phyloP scores from a whole-genome alignment of 768 basidiomycete genomes.

The Cystobasidium tubakii region DNA sequence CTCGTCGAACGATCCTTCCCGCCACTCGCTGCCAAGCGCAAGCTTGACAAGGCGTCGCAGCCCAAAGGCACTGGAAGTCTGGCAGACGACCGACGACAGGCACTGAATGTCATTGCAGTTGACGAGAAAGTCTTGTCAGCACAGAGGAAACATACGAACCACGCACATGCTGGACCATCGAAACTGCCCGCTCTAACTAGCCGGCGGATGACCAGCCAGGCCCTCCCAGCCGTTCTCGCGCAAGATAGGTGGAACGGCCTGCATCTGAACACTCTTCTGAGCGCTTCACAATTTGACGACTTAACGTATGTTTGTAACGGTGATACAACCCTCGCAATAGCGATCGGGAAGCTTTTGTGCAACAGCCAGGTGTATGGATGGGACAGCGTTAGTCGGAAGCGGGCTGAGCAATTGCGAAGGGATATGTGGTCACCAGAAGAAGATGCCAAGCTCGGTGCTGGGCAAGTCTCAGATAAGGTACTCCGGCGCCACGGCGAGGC shows the following conservation, averaged over 20 bases:
- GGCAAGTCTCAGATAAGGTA: neutral
- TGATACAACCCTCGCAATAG: neutral
- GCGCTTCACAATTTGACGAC: conserved; percentile 11
- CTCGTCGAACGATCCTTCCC: neutral
- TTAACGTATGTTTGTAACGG: neutral
- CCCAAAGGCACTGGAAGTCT: neutral
- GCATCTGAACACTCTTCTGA: conserved; percentile 13
- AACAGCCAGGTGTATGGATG: neutral
- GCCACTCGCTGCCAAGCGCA: neutral
- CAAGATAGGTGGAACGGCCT: neutral
- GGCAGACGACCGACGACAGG: neutral
- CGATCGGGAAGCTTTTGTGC: neutral
- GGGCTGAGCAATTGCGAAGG: neutral
- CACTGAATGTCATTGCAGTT: neutral
- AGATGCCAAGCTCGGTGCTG: neutral
- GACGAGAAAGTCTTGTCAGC: neutral
- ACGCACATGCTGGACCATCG: neutral
- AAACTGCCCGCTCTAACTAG: neutral
- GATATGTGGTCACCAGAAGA: conserved; percentile 15
- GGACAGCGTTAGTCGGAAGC: conserved; percentile 2
- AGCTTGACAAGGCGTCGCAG: too few species aligned
- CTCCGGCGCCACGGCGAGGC: neutral
- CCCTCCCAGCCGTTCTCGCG: neutral
- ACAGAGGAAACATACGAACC: too few species aligned
- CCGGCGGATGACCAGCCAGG: neutral